phyloP scores from a whole-genome alignment of 306 rosid species.

The Mucuna pruriens region DNA sequence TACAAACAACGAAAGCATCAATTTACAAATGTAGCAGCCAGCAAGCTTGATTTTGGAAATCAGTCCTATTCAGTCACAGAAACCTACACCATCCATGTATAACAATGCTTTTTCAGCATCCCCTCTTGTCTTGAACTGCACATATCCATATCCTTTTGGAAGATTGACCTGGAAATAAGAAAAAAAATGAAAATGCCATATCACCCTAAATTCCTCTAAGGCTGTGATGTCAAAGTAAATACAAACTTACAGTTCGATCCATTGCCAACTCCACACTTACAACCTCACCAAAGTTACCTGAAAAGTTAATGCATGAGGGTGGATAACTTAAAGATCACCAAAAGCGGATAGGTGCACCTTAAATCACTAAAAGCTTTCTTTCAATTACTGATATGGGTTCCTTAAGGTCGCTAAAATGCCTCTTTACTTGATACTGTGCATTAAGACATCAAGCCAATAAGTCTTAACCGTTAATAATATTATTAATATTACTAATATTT shows the following conservation, averaged over 20 bases:
- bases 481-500: not conserved
- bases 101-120: slow-evolving; percentile 91
- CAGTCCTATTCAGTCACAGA: slow-evolving; percentile 26
- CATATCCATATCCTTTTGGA: slow-evolving; percentile 95
- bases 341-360: not conserved
- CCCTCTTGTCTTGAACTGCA: slow-evolving; percentile 87
- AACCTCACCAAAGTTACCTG: slow-evolving; percentile 93
- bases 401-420: not conserved
- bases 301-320: slow-evolving; percentile 9
- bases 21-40: slow-evolving; percentile 23
- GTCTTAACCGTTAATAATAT: not conserved
- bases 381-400: not conserved
- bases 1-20: slow-evolving; percentile 35
- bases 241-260: slow-evolving; percentile 81
- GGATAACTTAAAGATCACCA: not conserved
- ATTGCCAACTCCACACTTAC: slow-evolving; percentile 91
- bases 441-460: not conserved
- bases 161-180: slow-evolving; percentile 73
- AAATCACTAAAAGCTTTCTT: slow-evolving; percentile 9
- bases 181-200: not conserved
- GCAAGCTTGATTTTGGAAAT: slow-evolving; percentile 25
- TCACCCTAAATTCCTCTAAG: not conserved
- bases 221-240: slow-evolving; percentile 12
- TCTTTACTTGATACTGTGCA: not conserved
- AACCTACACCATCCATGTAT: slow-evolving; percentile 94